phyloP scores from a whole-genome alignment of 257 asterid species.

The Gentiana straminea region DNA sequence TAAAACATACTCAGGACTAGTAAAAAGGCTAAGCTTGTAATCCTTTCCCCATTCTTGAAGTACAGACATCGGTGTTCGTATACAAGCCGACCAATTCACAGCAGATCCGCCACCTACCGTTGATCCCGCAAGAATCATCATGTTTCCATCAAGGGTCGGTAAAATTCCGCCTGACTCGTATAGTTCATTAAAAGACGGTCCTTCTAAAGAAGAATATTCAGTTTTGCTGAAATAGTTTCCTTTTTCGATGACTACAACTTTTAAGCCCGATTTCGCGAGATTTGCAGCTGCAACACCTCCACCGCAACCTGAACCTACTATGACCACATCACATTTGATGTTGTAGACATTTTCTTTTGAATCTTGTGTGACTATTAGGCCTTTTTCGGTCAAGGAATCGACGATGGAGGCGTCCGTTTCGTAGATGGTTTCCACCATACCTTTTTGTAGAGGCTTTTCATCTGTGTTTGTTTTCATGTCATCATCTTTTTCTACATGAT shows the following conservation, averaged over 20 bases:
- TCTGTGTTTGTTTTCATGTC: conserved; percentile 11
- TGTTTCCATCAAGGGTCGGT: conserved; percentile 53
- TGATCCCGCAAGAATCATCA: conserved; percentile 63
- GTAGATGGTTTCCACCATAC: conserved; percentile 47
- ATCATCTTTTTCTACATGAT: conserved; percentile 31
- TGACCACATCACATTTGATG: conserved; percentile 62
- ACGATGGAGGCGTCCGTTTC: conserved; percentile 38
- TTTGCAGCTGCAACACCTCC: conserved; percentile 87
- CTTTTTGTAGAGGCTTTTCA: conserved; percentile 53
- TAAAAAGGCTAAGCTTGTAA: conserved; percentile 30
- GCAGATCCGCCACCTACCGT: conserved; percentile 96
- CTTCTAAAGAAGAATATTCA: conserved; percentile 68
- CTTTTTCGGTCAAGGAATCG: conserved; percentile 33
- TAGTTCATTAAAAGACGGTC: conserved; percentile 56
- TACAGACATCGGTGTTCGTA: conserved; percentile 45
- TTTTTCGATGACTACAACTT: conserved; percentile 69
- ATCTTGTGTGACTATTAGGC: conserved; percentile 33
- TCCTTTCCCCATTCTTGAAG: conserved; percentile 51
- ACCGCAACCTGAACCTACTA: conserved; percentile 84
- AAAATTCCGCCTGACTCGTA: conserved; percentile 75
- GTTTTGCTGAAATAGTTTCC: conserved; percentile 54
- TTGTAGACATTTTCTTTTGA: conserved; percentile 15
- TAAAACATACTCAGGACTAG: conserved; percentile 20
- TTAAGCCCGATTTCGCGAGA: conserved; percentile 55
- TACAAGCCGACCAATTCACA: conserved; percentile 77